A percentile compares a stretch with the other conserved stretches of the same genome.
These are phyloP conservation scores for Calcarisporium arbuscula DNA, from an alignment of 2,329 filamentous ascomycete species.

Conservation along the genomic window DNA sequence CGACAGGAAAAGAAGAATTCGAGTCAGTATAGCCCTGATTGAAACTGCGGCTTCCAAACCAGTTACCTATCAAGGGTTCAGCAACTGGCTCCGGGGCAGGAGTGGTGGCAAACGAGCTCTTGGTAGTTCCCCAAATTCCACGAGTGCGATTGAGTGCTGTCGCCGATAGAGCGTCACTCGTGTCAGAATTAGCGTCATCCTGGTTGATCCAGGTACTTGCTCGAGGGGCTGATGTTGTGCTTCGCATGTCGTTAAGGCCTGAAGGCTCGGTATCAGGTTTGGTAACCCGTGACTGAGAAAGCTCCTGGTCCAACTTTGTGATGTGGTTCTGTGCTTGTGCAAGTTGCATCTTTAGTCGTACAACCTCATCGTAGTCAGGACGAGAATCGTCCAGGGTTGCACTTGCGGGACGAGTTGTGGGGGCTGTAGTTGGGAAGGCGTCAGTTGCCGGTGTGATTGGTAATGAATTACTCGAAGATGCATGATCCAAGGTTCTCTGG, in stretches of 20 bases:
- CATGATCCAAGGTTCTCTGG: constrained; percentile 35
- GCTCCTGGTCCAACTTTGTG: constrained; percentile 63
- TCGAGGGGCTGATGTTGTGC: constrained; percentile 17
- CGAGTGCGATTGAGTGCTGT: constrained; percentile 47
- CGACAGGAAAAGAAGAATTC: constrained; percentile 23
- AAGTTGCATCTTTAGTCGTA: constrained; percentile 64
- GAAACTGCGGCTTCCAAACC: constrained; percentile 37
- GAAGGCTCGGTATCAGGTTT: constrained; percentile 41
- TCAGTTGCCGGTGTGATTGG: constrained; percentile 58
- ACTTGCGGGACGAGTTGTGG: constrained; percentile 48
- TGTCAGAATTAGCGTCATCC: constrained; percentile 52
- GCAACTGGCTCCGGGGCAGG: constrained; percentile 28
- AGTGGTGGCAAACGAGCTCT: constrained; percentile 29
- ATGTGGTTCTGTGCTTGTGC: constrained; percentile 66
- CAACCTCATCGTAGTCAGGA: constrained; percentile 49
- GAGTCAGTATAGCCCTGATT: constrained; percentile 36
- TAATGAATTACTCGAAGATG: constrained; percentile 50
- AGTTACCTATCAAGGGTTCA: constrained; percentile 31
- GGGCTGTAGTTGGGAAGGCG: constrained; percentile 39
- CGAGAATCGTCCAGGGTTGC: constrained; percentile 37
- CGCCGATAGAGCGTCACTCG: constrained; percentile 46
- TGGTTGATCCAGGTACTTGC: constrained; percentile 46
- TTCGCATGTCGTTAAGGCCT: constrained; percentile 13
- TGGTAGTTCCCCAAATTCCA: constrained; percentile 49
- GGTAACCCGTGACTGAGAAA: constrained; percentile 56